phyloP scores from a whole-genome alignment of 768 basidiomycete species.

The Sporobolomyces roseus region DNA sequence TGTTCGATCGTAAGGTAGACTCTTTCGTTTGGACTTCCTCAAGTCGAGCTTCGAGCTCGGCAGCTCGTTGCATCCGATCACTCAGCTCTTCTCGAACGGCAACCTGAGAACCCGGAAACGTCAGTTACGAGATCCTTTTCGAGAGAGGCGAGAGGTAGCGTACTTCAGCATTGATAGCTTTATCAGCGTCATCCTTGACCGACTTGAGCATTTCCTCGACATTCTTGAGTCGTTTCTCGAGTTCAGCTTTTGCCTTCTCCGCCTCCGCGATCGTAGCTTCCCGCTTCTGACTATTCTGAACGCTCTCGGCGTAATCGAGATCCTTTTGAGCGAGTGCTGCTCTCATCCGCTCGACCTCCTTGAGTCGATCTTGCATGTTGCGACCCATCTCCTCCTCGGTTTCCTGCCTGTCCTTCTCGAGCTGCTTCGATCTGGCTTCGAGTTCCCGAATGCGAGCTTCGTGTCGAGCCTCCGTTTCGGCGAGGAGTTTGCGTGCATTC shows the following conservation, averaged over 20 bases:
- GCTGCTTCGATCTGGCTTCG: conserved; percentile 58
- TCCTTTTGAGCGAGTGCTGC: conserved; percentile 41
- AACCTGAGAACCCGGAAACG: conserved; percentile 48
- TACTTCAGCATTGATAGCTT: conserved; percentile 64
- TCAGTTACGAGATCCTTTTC: neutral
- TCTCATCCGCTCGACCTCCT: conserved; percentile 45
- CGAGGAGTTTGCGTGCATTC: conserved; percentile 58
- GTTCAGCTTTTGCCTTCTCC: conserved; percentile 54
- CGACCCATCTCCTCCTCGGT: conserved; percentile 83
- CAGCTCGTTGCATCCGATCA: conserved; percentile 56
- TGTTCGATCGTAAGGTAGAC: conserved; percentile 64
- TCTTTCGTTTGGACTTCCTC: conserved; percentile 67
- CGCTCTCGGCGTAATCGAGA: conserved; percentile 53
- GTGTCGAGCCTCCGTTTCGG: conserved; percentile 58
- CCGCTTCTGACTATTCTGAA: conserved; percentile 70
- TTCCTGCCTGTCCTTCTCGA: conserved; percentile 81
- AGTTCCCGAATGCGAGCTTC: conserved; percentile 60
- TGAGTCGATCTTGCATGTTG: conserved; percentile 56
- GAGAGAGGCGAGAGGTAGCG: conserved; percentile 27
- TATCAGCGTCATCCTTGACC: conserved; percentile 53
- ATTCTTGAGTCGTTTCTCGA: conserved; percentile 46
- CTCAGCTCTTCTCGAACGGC: conserved; percentile 53
- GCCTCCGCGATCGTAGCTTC: conserved; percentile 60
- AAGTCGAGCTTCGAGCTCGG: conserved; percentile 61
- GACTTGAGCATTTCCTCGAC: conserved; percentile 52